Conservation (phyloP, 1,284 basidiomycete species). For the Bondarzewia mesenterica region DNA sequence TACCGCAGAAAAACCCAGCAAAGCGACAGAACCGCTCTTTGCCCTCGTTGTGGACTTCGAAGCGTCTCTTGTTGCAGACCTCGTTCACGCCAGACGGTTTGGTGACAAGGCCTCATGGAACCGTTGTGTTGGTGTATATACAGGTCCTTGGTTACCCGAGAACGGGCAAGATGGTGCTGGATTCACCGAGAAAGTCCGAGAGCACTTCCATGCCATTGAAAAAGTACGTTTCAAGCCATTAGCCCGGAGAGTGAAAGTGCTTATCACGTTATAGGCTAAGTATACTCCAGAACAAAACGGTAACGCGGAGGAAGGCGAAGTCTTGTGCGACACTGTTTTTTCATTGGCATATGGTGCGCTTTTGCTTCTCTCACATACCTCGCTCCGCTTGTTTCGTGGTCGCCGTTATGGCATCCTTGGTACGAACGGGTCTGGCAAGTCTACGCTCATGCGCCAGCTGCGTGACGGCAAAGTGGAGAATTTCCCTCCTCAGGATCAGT, state of each 20-base stretch:
- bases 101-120: conserved; percentile 62
- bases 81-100: conserved; percentile 66
- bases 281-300: conserved; percentile 31
- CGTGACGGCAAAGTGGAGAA: conserved; percentile 94
- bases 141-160: conserved; percentile 55
- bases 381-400: conserved; percentile 84
- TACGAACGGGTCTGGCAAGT: conserved; percentile 94
- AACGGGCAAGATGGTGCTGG: conserved; percentile 34
- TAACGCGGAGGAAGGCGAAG: conserved; percentile 71
- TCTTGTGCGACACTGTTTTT: conserved; percentile 91
- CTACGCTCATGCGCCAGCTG: conserved; percentile 93
- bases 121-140: conserved; percentile 63
- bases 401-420: conserved; percentile 94
- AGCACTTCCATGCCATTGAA: conserved; percentile 75
- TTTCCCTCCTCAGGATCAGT: conserved; percentile 84
- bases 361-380: conserved; percentile 92
- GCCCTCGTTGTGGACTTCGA: conserved; percentile 58
- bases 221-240: conserved; percentile 28
- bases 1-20: conserved; percentile 39
- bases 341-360: conserved; percentile 96
- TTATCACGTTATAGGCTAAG: conserved; percentile 37
- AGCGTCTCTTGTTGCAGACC: conserved; percentile 69
- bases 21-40: conserved; percentile 41
- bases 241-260: not conserved
- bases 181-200: conserved; percentile 60